Percentiles rank a stretch among this genome's conserved stretches.
phyloP scores from a whole-genome alignment of 176 grass and related monocot genomes.

The Hordeum marinum region DNA sequence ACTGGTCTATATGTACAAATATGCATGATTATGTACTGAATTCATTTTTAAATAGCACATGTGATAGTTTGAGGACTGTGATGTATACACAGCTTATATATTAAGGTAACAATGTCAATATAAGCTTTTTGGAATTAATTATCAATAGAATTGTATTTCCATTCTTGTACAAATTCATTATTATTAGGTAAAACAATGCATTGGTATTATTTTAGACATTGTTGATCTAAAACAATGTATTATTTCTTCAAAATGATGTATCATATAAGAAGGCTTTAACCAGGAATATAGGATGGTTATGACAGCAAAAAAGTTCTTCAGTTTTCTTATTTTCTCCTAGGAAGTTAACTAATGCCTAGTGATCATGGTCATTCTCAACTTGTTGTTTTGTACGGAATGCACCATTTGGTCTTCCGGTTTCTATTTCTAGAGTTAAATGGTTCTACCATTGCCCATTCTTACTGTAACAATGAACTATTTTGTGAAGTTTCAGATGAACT shows the following conservation, averaged over 20 bases:
- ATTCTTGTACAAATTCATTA: background rate
- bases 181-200: background rate
- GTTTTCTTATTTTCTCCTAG: background rate
- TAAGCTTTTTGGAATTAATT: background rate
- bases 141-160: background rate
- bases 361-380: background rate
- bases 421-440: background rate
- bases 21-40: background rate
- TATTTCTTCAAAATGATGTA: background rate
- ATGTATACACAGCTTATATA: background rate
- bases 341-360: background rate
- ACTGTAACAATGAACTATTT: background rate
- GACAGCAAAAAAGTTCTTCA: background rate
- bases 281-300: background rate
- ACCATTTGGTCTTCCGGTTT: background rate
- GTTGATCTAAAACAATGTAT: background rate
- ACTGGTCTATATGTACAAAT: too few relatives aligned
- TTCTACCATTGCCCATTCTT: background rate
- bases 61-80: background rate
- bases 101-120: background rate
- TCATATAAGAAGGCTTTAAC: background rate
- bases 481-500: slow-evolving; percentile 47
- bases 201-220: background rate
- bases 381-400: background rate
- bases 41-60: background rate